Conservation (phyloP, 2,329 filamentous ascomycete species). For the Colletotrichum noveboracense region DNA sequence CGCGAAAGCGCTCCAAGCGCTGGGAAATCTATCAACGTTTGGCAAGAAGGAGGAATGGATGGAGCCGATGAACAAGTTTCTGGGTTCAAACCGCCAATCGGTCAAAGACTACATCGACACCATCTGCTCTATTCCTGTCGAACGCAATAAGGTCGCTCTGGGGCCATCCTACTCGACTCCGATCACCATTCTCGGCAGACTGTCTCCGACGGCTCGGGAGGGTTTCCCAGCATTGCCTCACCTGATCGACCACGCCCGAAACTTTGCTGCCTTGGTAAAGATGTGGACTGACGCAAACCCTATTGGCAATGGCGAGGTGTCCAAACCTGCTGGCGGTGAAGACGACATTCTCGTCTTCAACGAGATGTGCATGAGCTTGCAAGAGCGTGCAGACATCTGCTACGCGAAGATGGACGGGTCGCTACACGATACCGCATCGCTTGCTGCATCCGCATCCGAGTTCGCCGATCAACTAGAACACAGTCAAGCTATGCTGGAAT, state of each 20-base stretch:
- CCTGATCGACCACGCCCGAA: conserved; percentile 86
- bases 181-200: conserved; percentile 82
- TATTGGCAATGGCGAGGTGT: conserved; percentile 25
- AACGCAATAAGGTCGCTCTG: conserved; percentile 67
- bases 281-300: conserved; percentile 72
- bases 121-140: conserved; percentile 81
- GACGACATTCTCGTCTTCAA: conserved; percentile 61
- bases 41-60: conserved; percentile 98
- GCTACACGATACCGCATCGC: conserved; percentile 43
- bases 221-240: conserved; percentile 94
- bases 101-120: conserved; percentile 89
- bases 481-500: conserved; percentile 38
- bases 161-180: conserved; percentile 82
- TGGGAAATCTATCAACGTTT: conserved; percentile 90
- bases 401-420: conserved; percentile 51
- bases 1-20: conserved; percentile 87
- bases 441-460: conserved; percentile 38
- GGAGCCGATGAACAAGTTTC: conserved; percentile 95
- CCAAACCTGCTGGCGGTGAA: conserved; percentile 28
- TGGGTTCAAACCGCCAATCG: conserved; percentile 74
- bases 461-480: conserved; percentile 56
- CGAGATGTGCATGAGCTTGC: conserved; percentile 52
- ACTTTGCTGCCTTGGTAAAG: conserved; percentile 82
- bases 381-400: conserved; percentile 57
- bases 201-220: conserved; percentile 82